Percentiles rank a stretch among this genome's conserved stretches.
Evolutionary conservation across 495 filamentous ascomycete species (phyloP).

Genomic region (Penicillium egyptiacum): DNA sequence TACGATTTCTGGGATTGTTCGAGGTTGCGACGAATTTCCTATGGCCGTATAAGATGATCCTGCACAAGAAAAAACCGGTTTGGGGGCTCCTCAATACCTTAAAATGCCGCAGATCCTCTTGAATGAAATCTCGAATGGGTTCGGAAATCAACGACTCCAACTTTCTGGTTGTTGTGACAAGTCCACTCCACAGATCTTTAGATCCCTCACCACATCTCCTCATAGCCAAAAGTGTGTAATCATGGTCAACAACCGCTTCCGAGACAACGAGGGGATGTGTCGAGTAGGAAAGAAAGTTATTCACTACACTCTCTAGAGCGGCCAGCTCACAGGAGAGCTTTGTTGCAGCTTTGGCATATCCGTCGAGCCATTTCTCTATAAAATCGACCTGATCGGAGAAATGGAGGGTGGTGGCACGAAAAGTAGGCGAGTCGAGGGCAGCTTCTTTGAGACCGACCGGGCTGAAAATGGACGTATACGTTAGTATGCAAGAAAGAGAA

Average conservation of each 20-base stretch:
- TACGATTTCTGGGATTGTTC: slow-evolving; percentile 81
- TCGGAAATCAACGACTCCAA: slow-evolving; percentile 75
- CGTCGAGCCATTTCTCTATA: slow-evolving; percentile 91
- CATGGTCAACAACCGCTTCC: slow-evolving; percentile 85
- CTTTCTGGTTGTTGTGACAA: slow-evolving; percentile 68
- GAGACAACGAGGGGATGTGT: slow-evolving; percentile 69
- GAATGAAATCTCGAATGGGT: slow-evolving; percentile 74
- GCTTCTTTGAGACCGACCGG: slow-evolving; percentile 95
- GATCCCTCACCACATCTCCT: slow-evolving; percentile 80
- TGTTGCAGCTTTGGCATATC: slow-evolving; percentile 73
- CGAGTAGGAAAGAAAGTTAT: slow-evolving; percentile 68
- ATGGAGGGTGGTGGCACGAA: slow-evolving; percentile 83
- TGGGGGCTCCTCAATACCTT: slow-evolving; percentile 42
- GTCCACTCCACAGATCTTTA: slow-evolving; percentile 79
- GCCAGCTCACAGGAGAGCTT: slow-evolving; percentile 74
- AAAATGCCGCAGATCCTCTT: slow-evolving; percentile 67
- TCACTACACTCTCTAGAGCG: slow-evolving; percentile 67
- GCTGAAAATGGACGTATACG: slow-evolving; percentile 31
- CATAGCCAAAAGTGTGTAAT: slow-evolving; percentile 87
- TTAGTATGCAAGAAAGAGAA: slow-evolving; percentile 18
- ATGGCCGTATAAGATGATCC: slow-evolving; percentile 40
- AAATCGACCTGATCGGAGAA: slow-evolving; percentile 90
- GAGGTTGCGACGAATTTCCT: slow-evolving; percentile 71
- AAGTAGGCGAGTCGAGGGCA: slow-evolving; percentile 91
- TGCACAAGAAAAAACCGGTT: background rate